Evolutionary conservation across 345 rosid species (phyloP), one percentile per base, ranked within the genome.

Genomic region (Eucalyptus brandiana): DNA sequence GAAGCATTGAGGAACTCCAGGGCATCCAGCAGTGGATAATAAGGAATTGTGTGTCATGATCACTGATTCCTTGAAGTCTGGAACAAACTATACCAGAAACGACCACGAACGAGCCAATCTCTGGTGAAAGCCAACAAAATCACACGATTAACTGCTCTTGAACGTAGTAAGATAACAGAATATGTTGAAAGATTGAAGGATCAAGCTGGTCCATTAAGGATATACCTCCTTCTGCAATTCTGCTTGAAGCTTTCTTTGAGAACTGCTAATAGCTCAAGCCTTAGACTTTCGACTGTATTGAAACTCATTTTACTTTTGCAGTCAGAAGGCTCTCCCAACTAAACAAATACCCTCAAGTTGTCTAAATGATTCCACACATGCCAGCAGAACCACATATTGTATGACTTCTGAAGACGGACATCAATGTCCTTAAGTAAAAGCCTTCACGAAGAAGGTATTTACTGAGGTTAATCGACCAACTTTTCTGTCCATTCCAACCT

Each of bases 91-190:
- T 87, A 92, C 93, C 88, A 91, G 94, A 95, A 92, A 92, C 88
- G 91, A 89, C 89, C 94, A 91, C 80, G 86, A 24, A 87, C 91
- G 92, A 92, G 93, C 93, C 91, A 91, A 94, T 95, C 98, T 95
- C 93, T 91, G 86, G 96, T 95, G 93, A 93, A 92, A 95, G 95
- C 95, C 85, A 95, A 93, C 88, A 93, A 42, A 87, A 95, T 91
- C 92, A 95, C 94, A 92, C 90, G 32, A 94, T 95, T 98, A 97
- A 95, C 94, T 90, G 91, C 87, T 47, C 88, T 30, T 53, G 87
- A 37, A 86, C 3, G 45, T n/a, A 86, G 88, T 26, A 49, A 42
- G 16, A 58, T 50, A 80, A 65, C 87, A 48, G 19, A 87, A 86
- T 26, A 67, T 42, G 51, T 72, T 8, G 32, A 85, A 34, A 50